Evolutionary conservation across 805 yeast genomes (phyloP), one percentile per base, ranked within the genome.

Genomic region (Dipodascus geniculatus): DNA sequence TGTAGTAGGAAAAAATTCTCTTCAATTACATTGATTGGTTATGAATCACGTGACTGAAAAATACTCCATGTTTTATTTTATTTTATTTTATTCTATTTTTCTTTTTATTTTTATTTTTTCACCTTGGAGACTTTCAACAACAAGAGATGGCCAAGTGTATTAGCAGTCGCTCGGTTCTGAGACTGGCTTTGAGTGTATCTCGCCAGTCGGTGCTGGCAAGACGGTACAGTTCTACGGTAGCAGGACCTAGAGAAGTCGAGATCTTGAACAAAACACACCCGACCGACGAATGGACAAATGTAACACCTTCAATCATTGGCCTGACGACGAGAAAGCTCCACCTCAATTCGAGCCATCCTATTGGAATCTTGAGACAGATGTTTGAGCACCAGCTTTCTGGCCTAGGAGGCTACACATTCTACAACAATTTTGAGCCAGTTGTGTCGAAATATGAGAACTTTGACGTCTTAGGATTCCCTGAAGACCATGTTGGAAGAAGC

Each of bases 401-500:
- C 0, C 68, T 83, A 49, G 44, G 44, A 6, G 95, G 89, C 2
- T 69, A 63, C 58, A 84, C 95, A 0, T 81, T 82, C 60, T 88
- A 83, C 69, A 86, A 84, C 64, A 78, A 86, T 54, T 87, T 89
- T 69, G 74, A 77, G 56, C 96, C 99, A 0, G 85, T 80, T 1
- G 99, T 93, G 0, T 75, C 90, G 1, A 84, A 80, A 1, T 78
- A 73, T 63, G 87, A 91, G 63, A 93, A 93, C 66, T 93, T 93
- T 64, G 99, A 93, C 66, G 86, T 85, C 1, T 74, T 93, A 38
- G 97, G 95, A 0, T 91, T 93, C 67, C 96, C 97, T 1, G 62
- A 67, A 35, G 95, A 90, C 63, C 99, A 93, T 66, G 96, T 96
- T 0, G 97, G 99, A 2, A 76, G 99, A 63, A 80, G 93, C 19